phyloP scores from a whole-genome alignment of 176 grass and related monocot genomes.

The Oryza rufipogon region DNA sequence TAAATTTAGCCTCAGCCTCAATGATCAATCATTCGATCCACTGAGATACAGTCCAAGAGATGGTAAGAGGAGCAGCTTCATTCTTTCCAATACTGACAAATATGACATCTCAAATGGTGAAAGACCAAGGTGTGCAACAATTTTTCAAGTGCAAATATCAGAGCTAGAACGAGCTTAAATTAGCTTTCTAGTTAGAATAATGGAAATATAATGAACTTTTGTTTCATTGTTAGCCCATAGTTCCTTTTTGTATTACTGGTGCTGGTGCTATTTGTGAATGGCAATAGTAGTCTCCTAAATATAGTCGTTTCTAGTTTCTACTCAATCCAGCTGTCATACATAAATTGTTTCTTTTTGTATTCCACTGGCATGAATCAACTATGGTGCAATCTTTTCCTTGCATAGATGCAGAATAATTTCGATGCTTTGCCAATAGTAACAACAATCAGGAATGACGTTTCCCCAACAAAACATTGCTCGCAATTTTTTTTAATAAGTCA shows the following conservation, averaged over 20 bases:
- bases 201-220: neutral
- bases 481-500: neutral
- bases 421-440: neutral
- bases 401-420: neutral
- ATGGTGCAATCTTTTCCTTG: neutral
- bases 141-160: neutral
- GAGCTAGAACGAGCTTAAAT: slow-evolving; percentile 8
- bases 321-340: neutral
- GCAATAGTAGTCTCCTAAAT: neutral
- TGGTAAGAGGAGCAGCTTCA: neutral
- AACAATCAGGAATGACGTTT: neutral
- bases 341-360: neutral
- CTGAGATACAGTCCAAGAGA: neutral
- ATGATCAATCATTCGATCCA: neutral
- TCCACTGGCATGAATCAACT: neutral
- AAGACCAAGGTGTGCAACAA: neutral
- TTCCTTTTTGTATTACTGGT: neutral
- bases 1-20: neutral
- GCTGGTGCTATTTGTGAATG: neutral
- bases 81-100: slow-evolving; percentile 23
- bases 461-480: neutral
- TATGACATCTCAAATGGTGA: neutral
- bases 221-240: neutral
- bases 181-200: slow-evolving; percentile 30
- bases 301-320: neutral